Evolutionary conservation across 805 yeast genomes (phyloP).

Genomic region (Candida sonorensis): DNA sequence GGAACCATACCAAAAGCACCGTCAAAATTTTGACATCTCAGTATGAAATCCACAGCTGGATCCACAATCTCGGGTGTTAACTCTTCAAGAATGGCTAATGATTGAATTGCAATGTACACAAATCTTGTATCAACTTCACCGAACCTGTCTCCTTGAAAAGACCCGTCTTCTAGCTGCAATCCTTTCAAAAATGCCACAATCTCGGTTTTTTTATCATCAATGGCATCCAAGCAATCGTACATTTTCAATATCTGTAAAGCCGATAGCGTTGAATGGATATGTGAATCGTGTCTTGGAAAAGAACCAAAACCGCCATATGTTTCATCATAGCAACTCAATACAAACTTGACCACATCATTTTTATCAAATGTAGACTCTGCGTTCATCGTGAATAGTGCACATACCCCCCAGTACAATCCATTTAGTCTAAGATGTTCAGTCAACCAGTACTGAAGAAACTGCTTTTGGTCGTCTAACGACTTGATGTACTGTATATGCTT

Average conservation of each 20-base stretch:
- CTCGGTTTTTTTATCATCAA: slow-evolving; percentile 19
- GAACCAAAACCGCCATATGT: slow-evolving; percentile 81
- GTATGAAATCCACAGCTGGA: slow-evolving; percentile 59
- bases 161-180: slow-evolving; percentile 56
- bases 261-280: slow-evolving; percentile 74
- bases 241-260: slow-evolving; percentile 76
- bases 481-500: slow-evolving; percentile 55
- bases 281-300: slow-evolving; percentile 85
- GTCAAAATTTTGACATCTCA: slow-evolving; percentile 78
- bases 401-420: slow-evolving; percentile 94
- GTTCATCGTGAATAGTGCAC: slow-evolving; percentile 59
- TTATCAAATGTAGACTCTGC: slow-evolving; percentile 51
- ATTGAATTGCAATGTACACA: slow-evolving; percentile 73
- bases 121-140: slow-evolving; percentile 94
- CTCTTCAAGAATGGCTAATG: slow-evolving; percentile 61
- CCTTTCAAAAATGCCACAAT: slow-evolving; percentile 33
- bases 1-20: slow-evolving; percentile 95
- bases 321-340: slow-evolving; percentile 54
- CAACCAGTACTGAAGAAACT: slow-evolving; percentile 75
- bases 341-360: slow-evolving; percentile 60
- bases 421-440: slow-evolving; percentile 85
- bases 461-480: slow-evolving; percentile 45
- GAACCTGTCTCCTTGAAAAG: slow-evolving; percentile 82
- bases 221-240: slow-evolving; percentile 48
- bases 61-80: slow-evolving; percentile 41